Base-by-base conservation (phyloP, 2,329 filamentous ascomycete genomes). In the Trichoderma sp. region DNA sequence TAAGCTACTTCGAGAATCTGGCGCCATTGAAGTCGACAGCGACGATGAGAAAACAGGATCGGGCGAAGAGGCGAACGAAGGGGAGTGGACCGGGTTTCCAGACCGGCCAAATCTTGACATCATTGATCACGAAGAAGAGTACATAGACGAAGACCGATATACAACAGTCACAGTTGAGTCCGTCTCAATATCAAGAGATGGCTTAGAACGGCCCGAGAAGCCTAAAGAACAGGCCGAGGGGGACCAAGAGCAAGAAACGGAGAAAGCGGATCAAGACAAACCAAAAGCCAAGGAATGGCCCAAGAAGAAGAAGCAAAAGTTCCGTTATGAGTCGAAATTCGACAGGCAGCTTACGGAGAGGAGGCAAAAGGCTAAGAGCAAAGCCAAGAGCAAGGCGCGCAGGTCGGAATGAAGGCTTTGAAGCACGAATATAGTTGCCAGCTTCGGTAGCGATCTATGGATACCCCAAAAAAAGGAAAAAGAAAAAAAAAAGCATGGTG, bases 151-250 rank as follows among this genome's bases (percentile, higher is more conserved):
- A 80, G 95, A 98, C 81, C 93, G 92, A 79, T 98, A 94, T 80
- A 98, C 96, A 0, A 97, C 94, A 1, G 96, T 99, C 30, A 98
- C 93, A 0, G 91, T 99, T 1, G 95, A 98, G 80, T 92, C 93
- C 12, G 94, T 99, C 75, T 92, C 91, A 74, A 88, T 97, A 17
- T 91, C 92, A 13, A 89, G 89, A 75, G 90, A 94, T 70, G 93
- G 93, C 0, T 83, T 97, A 62, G 86, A 88, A 71, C 91, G 88
- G 76, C 80, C 82, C 4, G 80, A 84, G 57, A 76, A 83, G 71
- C 76, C 74, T 6, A 78, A 80, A 11, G 80, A 81, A n/a, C 81
- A 83, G 26, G 79, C 81, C 6, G 80, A 81, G 64, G 76, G 77
- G n/a, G 77, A 77, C 9, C 80, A 80, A 11, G 79, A 82, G 32